phyloP scores from a whole-genome alignment of 139 green algal species.

The Chlamydomonas incerta region DNA sequence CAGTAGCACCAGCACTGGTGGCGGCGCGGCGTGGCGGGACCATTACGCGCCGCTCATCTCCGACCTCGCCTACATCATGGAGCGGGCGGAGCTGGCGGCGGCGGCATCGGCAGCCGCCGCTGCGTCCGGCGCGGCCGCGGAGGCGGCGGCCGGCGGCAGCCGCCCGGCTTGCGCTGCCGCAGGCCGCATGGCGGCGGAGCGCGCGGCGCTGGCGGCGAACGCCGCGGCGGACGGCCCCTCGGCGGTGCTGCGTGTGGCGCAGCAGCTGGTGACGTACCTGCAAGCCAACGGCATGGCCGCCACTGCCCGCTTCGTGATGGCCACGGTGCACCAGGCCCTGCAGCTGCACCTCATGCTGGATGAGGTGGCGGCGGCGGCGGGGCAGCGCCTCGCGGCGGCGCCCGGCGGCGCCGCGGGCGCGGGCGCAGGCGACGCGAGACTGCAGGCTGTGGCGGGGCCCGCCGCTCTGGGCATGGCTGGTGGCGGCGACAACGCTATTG shows the following conservation, averaged over 20 bases:
- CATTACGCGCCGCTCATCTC: conserved; percentile 42
- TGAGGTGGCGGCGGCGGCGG: neutral
- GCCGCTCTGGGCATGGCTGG: too few species aligned
- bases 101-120: too few species aligned
- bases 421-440: too few species aligned
- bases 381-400: neutral
- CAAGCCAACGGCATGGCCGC: conserved; percentile 17
- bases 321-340: conserved; percentile 20
- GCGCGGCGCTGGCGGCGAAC: too few species aligned
- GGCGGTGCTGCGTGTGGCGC: conserved; percentile 24
- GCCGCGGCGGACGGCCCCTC: conserved; percentile 19
- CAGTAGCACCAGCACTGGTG: neutral
- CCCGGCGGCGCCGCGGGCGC: neutral
- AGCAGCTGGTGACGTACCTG: conserved; percentile 36
- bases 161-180: too few species aligned
- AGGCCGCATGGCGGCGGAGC: too few species aligned
- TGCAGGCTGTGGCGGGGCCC: too few species aligned
- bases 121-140: too few species aligned
- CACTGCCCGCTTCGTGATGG: neutral
- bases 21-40: conserved; percentile 25
- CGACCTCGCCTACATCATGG: conserved; percentile 35
- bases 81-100: conserved; percentile 35
- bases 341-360: conserved; percentile 11
- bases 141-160: too few species aligned
- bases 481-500: too few species aligned